A percentile compares a stretch with the other conserved stretches of the same genome.
These are phyloP conservation scores for Venturia pyrina DNA, from an alignment of 2,329 filamentous ascomycete species.

Conservation along the genomic window DNA sequence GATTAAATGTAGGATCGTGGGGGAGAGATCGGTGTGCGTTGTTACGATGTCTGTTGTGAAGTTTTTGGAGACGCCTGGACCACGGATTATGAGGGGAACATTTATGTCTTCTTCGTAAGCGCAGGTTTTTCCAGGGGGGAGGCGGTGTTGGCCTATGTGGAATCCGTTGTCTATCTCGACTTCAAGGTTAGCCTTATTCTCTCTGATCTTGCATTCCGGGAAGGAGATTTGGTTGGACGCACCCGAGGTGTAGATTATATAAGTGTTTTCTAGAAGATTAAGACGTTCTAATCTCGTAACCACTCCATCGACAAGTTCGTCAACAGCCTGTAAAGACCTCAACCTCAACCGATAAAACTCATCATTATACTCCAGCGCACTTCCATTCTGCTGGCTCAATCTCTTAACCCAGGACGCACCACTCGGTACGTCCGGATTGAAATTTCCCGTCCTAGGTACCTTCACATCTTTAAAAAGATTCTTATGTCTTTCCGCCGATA, in stretches of 20 bases:
- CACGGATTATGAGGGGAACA: slow-evolving; percentile 29
- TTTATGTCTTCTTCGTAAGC: slow-evolving; percentile 32
- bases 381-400: slow-evolving; percentile 35
- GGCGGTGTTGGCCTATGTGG: slow-evolving; percentile 30
- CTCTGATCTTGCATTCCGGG: not conserved
- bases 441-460: slow-evolving; percentile 53
- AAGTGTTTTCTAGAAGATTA: slow-evolving; percentile 38
- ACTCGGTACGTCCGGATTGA: slow-evolving; percentile 49
- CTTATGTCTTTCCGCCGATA: slow-evolving; percentile 50
- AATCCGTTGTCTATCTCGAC: slow-evolving; percentile 28
- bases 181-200: no score
- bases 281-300: slow-evolving; percentile 32
- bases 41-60: slow-evolving; percentile 25
- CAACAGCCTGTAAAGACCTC: slow-evolving; percentile 42
- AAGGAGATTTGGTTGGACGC: not conserved
- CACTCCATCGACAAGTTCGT: slow-evolving; percentile 42
- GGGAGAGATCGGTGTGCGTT: slow-evolving; percentile 30
- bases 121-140: slow-evolving; percentile 30
- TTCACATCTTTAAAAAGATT: slow-evolving; percentile 50
- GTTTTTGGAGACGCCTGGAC: slow-evolving; percentile 24
- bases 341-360: slow-evolving; percentile 42
- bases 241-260: slow-evolving; percentile 24
- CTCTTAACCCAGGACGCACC: slow-evolving; percentile 37
- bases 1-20: slow-evolving; percentile 26
- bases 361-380: slow-evolving; percentile 43